phyloP scores from a whole-genome alignment of 2,329 filamentous ascomycete species.

The Domatiomyces catenatus region DNA sequence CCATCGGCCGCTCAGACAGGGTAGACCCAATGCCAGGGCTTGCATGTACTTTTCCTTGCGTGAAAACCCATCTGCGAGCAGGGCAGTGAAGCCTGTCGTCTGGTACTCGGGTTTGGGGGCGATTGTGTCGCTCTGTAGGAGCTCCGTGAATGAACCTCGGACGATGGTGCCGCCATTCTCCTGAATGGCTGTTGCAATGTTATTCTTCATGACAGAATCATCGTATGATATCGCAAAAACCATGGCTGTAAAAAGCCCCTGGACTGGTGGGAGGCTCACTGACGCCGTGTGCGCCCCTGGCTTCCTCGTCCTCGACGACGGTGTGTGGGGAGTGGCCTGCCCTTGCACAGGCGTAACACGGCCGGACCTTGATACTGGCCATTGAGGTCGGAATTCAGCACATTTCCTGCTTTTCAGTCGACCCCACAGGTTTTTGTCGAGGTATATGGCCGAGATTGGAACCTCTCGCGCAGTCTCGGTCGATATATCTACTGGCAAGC shows the following conservation, averaged over 20 bases:
- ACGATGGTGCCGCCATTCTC: slow-evolving; percentile 60
- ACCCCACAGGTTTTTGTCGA: slow-evolving; percentile 33
- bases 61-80: slow-evolving; percentile 75
- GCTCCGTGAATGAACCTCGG: slow-evolving; percentile 59
- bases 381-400: slow-evolving; percentile 20
- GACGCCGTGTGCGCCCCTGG: background rate
- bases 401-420: slow-evolving; percentile 28
- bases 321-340: slow-evolving; percentile 30
- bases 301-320: slow-evolving; percentile 30
- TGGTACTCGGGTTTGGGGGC: slow-evolving; percentile 39
- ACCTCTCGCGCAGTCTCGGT: slow-evolving; percentile 24
- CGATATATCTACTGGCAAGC: slow-evolving; percentile 22
- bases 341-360: slow-evolving; percentile 25
- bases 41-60: slow-evolving; percentile 88
- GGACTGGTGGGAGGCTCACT: slow-evolving; percentile 7
- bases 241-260: slow-evolving; percentile 60
- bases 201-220: slow-evolving; percentile 40
- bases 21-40: slow-evolving; percentile 74
- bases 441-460: slow-evolving; percentile 30
- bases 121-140: slow-evolving; percentile 45
- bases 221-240: slow-evolving; percentile 71
- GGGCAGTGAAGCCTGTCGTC: slow-evolving; percentile 58
- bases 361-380: slow-evolving; percentile 12
- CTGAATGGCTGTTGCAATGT: slow-evolving; percentile 47
- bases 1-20: slow-evolving; percentile 74